Conservation (phyloP, 495 filamentous ascomycete genomes). For the Parathielavia appendiculata region DNA sequence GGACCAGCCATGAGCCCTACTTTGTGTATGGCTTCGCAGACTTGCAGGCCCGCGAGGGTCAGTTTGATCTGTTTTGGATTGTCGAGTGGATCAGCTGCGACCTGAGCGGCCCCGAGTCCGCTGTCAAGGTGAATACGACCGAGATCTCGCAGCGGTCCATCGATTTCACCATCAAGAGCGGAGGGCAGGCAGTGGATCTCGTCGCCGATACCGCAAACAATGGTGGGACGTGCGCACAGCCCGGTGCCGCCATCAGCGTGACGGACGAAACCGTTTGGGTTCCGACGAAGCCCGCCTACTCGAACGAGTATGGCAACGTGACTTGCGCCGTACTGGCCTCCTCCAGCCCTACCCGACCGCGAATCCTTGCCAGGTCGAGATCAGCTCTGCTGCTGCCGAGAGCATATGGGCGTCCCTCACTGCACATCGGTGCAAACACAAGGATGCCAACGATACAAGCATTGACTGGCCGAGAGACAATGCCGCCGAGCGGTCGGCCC, state of each 20-base stretch:
- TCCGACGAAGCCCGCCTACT: too few relatives aligned
- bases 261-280: not conserved
- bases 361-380: too few relatives aligned
- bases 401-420: slow-evolving; percentile 11
- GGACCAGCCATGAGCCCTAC: slow-evolving; percentile 27
- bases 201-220: slow-evolving; percentile 26
- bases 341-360: too few relatives aligned
- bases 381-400: slow-evolving; percentile 9
- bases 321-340: too few relatives aligned
- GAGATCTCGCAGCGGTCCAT: not conserved
- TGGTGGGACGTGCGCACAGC: not conserved
- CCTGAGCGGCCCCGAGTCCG: not conserved
- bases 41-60: slow-evolving; percentile 13
- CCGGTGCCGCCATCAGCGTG: not conserved
- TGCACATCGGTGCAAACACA: not conserved
- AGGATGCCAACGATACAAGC: too few relatives aligned
- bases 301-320: not conserved
- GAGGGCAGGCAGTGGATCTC: slow-evolving; percentile 25
- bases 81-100: slow-evolving; percentile 20
- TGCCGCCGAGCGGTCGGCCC: not conserved
- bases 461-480: not conserved
- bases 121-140: too few relatives aligned
- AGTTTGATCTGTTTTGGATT: slow-evolving; percentile 22
- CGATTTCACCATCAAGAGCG: slow-evolving; percentile 24
- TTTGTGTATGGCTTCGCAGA: slow-evolving; percentile 14